Evolutionary conservation across 257 asterid species (phyloP).

Genomic region (Thymus mandschuricus): DNA sequence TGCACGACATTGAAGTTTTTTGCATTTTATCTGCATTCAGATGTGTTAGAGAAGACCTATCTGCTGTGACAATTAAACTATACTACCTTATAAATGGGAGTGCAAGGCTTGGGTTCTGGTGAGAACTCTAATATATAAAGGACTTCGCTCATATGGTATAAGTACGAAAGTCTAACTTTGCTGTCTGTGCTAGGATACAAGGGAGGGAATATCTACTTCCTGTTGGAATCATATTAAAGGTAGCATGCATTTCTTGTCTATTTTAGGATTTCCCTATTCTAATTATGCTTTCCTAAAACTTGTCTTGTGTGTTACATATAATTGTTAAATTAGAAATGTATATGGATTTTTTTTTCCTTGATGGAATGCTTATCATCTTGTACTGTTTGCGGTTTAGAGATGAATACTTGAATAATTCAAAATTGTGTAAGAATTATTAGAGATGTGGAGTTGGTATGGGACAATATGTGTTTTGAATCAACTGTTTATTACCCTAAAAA

Average conservation of each 20-base stretch:
- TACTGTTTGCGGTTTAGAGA: conserved; percentile 18
- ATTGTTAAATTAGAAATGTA: conserved; percentile 8
- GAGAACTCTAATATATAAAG: conserved; percentile 39
- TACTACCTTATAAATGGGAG: conserved; percentile 93
- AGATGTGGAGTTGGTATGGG: no score
- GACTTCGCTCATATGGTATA: conserved; percentile 18
- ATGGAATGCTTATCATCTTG: background rate
- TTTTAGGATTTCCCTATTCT: conserved; percentile 26
- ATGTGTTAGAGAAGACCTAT: conserved; percentile 92
- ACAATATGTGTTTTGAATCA: background rate
- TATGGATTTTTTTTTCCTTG: background rate
- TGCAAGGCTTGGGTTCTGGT: conserved; percentile 99
- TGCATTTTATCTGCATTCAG: conserved; percentile 45
- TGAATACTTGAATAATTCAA: background rate
- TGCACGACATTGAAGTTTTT: conserved; percentile 19
- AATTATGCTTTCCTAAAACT: conserved; percentile 10
- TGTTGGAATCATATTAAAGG: conserved; percentile 93
- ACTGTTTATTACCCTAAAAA: background rate
- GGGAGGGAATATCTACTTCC: conserved; percentile 97
- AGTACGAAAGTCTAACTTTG: conserved; percentile 34
- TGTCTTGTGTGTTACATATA: background rate
- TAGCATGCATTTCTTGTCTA: conserved; percentile 34
- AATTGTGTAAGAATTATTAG: background rate
- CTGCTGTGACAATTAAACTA: conserved; percentile 76
- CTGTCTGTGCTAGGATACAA: conserved; percentile 65